Conservation (phyloP, 345 rosid species). For the Barbarea vulgaris region DNA sequence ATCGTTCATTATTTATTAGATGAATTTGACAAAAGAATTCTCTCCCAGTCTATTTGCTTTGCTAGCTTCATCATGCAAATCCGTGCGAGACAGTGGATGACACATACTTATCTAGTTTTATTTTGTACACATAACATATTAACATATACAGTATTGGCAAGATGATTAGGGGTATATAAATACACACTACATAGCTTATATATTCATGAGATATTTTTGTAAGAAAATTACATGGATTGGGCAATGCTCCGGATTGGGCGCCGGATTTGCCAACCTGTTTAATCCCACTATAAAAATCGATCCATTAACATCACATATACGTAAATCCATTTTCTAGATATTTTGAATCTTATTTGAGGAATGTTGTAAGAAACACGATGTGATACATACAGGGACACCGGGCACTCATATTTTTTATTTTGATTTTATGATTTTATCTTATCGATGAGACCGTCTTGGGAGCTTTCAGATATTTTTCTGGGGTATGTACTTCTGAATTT, state of each 20-base stretch:
- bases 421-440: not conserved
- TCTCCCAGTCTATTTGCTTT: not conserved
- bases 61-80: constrained; percentile 13
- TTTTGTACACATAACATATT: no score
- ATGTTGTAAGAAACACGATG: constrained; percentile 20
- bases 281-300: constrained; percentile 21
- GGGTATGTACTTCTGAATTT: not conserved
- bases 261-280: constrained; percentile 13
- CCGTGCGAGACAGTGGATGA: not conserved
- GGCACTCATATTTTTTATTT: not conserved
- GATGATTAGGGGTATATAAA: not conserved
- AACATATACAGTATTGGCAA: not conserved
- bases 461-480: constrained; percentile 24
- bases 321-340: constrained; percentile 22
- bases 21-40: not conserved
- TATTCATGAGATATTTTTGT: not conserved
- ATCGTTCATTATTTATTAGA: not conserved
- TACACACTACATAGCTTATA: not conserved
- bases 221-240: not conserved
- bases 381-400: not conserved
- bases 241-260: constrained; percentile 5
- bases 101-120: not conserved
- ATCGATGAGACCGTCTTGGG: not conserved
- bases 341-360: constrained; percentile 5
- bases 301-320: constrained; percentile 28